Percentiles rank a stretch among this genome's conserved stretches.
Evolutionary conservation across 2,329 filamentous ascomycete species (phyloP).

Genomic region (Botrytis deweyae): DNA sequence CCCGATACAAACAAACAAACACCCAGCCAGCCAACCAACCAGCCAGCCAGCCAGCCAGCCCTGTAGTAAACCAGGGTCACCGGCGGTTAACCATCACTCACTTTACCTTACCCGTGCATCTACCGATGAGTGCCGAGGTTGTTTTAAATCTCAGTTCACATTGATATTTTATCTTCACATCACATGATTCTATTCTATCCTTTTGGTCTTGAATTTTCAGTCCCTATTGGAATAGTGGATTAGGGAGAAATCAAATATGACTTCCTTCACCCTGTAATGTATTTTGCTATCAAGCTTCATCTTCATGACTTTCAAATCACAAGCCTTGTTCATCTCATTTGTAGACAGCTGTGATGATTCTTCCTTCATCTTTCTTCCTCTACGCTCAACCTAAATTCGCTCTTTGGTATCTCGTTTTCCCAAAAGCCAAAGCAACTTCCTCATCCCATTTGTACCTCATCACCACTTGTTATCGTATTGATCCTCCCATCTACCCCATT

Average conservation of each 20-base stretch:
- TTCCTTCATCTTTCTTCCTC: background rate
- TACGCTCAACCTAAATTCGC: background rate
- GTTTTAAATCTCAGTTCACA: background rate
- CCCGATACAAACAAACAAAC: too few relatives aligned
- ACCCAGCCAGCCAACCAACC: too few relatives aligned
- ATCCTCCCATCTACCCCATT: background rate
- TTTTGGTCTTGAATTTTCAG: background rate
- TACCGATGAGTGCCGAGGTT: background rate
- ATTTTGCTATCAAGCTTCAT: background rate
- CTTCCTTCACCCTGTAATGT: background rate
- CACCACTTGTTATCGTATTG: background rate
- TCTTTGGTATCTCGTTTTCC: background rate
- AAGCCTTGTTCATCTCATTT: background rate
- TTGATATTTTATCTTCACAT: too few relatives aligned
- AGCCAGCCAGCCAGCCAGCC: too few relatives aligned
- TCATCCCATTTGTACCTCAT: background rate
- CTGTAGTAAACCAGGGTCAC: background rate
- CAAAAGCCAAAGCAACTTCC: background rate
- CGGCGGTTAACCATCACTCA: background rate
- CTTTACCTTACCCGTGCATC: background rate
- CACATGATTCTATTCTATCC: background rate
- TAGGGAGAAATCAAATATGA: background rate
- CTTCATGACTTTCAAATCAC: background rate
- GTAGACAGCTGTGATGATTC: background rate
- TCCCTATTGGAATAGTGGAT: background rate